These are phyloP conservation scores for Petunia hybrid DNA, from an alignment of 305 asterid genomes.

Conservation along the genomic window DNA sequence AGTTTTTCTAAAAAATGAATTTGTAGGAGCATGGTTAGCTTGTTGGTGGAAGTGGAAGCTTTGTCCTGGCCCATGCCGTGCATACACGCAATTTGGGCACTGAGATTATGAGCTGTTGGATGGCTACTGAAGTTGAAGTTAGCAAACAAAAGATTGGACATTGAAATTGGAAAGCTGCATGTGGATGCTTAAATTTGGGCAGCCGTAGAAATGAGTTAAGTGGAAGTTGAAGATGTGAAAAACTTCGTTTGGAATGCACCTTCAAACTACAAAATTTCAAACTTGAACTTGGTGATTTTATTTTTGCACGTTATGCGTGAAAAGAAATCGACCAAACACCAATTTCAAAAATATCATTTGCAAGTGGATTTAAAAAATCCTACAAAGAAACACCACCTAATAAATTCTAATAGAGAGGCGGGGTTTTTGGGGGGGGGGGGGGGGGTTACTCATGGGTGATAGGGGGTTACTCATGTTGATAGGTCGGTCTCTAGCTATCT, in stretches of 20 bases:
- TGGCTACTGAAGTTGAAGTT: neutral
- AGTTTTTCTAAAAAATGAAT: neutral
- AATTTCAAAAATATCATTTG: neutral
- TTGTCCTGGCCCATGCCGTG: neutral
- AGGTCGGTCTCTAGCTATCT: neutral
- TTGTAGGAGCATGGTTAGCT: no score
- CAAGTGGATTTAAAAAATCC: neutral
- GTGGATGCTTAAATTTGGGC: neutral
- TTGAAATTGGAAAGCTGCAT: neutral
- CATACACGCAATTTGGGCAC: neutral
- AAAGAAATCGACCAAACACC: neutral
- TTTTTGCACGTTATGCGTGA: neutral
- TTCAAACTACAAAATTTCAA: constrained; percentile 12
- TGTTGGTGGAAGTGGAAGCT: neutral
- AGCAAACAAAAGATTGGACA: neutral
- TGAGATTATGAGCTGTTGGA: neutral
- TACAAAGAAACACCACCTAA: neutral
- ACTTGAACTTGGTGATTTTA: neutral
- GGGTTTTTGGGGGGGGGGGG: no score
- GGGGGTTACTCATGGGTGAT: neutral
- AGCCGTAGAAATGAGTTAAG: neutral
- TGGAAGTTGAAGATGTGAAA: neutral
- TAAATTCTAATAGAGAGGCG: neutral
- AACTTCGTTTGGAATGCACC: constrained; percentile 9
- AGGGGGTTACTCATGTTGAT: constrained; percentile 1